Evolutionary conservation across 345 rosid genomes (phyloP).

Genomic region (Citrus glauca): DNA sequence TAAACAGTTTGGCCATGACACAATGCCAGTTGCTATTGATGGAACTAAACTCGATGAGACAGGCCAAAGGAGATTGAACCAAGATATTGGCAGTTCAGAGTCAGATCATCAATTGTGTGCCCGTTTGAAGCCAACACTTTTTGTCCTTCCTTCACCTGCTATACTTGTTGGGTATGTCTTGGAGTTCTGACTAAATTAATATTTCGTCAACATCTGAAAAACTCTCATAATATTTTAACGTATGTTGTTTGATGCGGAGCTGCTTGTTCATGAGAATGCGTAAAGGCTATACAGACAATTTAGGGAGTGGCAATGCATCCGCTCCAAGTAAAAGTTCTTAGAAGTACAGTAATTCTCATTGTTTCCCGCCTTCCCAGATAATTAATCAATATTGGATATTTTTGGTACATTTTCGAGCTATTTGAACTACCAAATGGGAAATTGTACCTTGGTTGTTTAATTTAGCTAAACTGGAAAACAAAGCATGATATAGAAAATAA

Average conservation of each 20-base stretch:
- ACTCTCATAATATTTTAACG: not conserved
- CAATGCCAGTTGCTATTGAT: constrained; percentile 45
- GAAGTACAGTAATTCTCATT: not conserved
- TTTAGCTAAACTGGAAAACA: not conserved
- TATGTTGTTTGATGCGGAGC: not conserved
- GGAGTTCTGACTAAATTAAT: not conserved
- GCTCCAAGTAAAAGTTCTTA: not conserved
- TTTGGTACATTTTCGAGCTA: not conserved
- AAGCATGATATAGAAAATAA: not conserved
- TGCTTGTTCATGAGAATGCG: not conserved
- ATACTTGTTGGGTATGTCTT: constrained; percentile 87
- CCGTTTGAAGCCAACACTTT: constrained; percentile 64
- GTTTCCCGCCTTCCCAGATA: not conserved
- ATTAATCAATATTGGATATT: no score
- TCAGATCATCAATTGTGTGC: constrained; percentile 47
- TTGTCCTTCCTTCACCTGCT: constrained; percentile 87
- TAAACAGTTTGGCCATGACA: constrained; percentile 17
- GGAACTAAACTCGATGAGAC: constrained; percentile 69
- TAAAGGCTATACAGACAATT: not conserved
- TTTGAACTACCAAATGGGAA: not conserved
- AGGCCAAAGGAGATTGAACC: constrained; percentile 61
- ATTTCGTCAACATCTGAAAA: not conserved
- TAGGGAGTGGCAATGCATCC: not conserved
- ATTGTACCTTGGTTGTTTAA: not conserved
- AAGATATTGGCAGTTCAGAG: constrained; percentile 61